Evolutionary conservation across 345 rosid species (phyloP).

Genomic region (Eucalyptus leucophloia): DNA sequence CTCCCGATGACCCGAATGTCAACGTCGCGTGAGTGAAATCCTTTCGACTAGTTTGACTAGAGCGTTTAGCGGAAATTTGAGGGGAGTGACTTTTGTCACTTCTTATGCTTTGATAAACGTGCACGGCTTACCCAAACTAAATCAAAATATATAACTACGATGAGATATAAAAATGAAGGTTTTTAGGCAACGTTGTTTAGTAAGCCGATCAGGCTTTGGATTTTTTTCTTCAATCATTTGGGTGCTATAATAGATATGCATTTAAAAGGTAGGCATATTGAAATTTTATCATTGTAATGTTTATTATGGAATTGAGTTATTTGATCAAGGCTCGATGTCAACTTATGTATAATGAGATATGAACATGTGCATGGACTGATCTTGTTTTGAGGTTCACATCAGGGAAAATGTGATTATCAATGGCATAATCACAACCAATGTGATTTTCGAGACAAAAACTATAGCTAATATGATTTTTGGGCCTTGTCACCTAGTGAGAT

Average conservation of each 20-base stretch:
- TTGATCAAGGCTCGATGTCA: background rate
- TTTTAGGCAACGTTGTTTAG: background rate
- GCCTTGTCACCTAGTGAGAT: background rate
- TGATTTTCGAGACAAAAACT: background rate
- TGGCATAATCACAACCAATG: accelerated
- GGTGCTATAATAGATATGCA: background rate
- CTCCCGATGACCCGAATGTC: background rate
- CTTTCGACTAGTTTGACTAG: background rate
- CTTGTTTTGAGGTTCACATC: background rate
- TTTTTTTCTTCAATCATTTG: background rate
- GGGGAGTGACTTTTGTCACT: background rate
- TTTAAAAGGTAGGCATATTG: background rate
- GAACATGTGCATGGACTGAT: background rate
- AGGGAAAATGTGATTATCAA: accelerated
- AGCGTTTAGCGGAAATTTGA: background rate
- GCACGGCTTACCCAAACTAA: background rate
- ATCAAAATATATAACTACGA: background rate
- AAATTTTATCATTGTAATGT: too few species aligned
- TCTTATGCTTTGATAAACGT: background rate
- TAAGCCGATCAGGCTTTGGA: background rate
- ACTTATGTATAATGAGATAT: background rate
- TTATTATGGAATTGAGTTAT: background rate
- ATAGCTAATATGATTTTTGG: background rate
- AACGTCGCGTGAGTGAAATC: background rate
- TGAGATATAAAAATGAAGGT: background rate